Base-by-base conservation (phyloP, 768 basidiomycete genomes). In the Gyrodon lividus region DNA sequence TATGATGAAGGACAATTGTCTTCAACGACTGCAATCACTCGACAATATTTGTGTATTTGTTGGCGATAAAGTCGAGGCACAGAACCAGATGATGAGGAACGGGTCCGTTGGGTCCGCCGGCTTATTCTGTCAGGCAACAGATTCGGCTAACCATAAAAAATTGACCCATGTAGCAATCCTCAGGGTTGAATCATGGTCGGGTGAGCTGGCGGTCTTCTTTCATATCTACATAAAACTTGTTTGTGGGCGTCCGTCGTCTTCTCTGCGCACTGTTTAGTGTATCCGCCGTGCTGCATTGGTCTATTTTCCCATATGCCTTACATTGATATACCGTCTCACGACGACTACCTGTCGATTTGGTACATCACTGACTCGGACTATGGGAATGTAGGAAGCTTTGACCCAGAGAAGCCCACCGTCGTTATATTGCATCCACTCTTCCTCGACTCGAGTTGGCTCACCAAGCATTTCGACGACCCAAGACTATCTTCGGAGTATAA, bases 331-430 rank as follows among this genome's bases (percentile, higher is more conserved):
- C 70, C 80, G 57, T 79, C 80, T 55, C 60, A 65, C 31, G 78
- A 81, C 58, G 87, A 89, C 75, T 82, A 82, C 65, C 83, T 81
- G 45, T 82, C 85, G 17, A 78, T 90, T 50, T 84, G 77, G 76
- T 91, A 90, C 71, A 77, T 64, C 48, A 87, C 89, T 14, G 89
- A 87, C 66, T 74, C 85, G 4, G 59, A 68, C 0, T 74, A 71
- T 56, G 72, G 74, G 58, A 84, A 82, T 60, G 84, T 88, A 55
- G 76, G 82, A 59, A 79, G 79, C 49, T 86, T 91, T 68, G 74
- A 86, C 64, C 77, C 80, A 14, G 71, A 72, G 30, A 86, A 82
- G 61, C 83, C 87, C 0, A 84, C 85, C 0, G 71, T 88, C 57
- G 76, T 86, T 50, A 72, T 91, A 48, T 69, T 91, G 0, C 87